Evolutionary conservation across 192 early-diverging fungal genomes (phyloP), one percentile per base, ranked within the genome.

Genomic region (Spinellus fusiger): DNA sequence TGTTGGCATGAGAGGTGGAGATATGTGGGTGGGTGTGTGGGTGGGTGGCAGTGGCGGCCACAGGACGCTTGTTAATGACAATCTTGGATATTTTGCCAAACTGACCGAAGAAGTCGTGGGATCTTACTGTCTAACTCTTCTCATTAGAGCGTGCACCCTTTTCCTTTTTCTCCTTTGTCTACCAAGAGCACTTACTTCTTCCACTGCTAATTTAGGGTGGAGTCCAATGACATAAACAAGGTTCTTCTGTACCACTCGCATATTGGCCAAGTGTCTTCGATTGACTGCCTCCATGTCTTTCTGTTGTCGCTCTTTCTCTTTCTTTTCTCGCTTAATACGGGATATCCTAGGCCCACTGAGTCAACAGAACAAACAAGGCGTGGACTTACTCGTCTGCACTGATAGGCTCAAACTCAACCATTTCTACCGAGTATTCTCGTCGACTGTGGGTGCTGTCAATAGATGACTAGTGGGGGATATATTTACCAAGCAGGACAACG

Each of bases 211-310:
- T 59, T 87, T 93, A 12, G 89, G 68, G 26, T 92, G 93, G 12
- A 99, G 68, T 16, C 94, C 94, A 56, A 98, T 89, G 25, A 99
- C 94, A 72, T 99, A 99, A 5, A 99, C 92, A 26, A 99, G 76
- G 66, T 94, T 98, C 77, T 96, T 96, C 74, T 98, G 97, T 5
- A 97, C 93, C 1, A 99, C 94, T 22, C 95, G 70, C 65, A 91
- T 92, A 66, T 92, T 96, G 13, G 91, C 82, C 49, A 99, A 71
- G 56, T 89, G 87, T 31, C 84, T 77, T 52, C 87, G 77, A 60
- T 84, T 89, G 56, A 86, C 81, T 47, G 89, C 84, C 47, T 92
- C 87, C 61, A 90, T 84, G 62, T 99, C 96, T 52, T 89, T 90
- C 65, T 87, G 84, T 75, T 99, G 92, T 38, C 92, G 80, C 59